These are phyloP conservation scores for Pleodorina starrii DNA, from an alignment of 139 green algal species.

Conservation along the genomic window DNA sequence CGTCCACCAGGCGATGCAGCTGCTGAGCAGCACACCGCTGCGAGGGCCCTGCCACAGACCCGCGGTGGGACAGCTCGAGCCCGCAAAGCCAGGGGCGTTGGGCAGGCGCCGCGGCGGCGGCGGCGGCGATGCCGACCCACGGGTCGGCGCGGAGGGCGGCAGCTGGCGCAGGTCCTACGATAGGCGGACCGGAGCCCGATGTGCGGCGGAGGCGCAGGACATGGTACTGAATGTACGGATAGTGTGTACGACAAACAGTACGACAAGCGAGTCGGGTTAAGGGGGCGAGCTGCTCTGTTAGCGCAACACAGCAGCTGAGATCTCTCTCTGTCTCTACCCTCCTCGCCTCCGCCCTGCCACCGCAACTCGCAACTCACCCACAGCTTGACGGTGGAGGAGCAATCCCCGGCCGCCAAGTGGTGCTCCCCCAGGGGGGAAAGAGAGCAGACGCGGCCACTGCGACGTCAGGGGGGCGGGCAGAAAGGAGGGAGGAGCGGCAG, in stretches of 20 bases:
- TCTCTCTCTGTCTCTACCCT: no score
- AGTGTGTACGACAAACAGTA: no score
- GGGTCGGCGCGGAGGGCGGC: not conserved
- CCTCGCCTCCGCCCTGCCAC: no score
- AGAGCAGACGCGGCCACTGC: constrained; percentile 43
- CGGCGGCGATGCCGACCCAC: no score
- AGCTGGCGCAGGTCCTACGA: constrained; percentile 36
- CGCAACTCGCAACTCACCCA: no score
- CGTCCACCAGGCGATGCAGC: constrained; percentile 57
- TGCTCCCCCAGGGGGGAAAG: not conserved
- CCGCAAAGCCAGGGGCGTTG: constrained; percentile 49
- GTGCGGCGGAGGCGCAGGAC: no score
- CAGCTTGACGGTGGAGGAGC: constrained; percentile 46
- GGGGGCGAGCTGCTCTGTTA: no score
- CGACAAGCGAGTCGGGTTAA: no score
- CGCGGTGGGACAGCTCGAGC: constrained; percentile 55
- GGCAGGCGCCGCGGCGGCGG: constrained; percentile 11
- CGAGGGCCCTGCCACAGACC: constrained; percentile 6
- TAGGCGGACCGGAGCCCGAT: no score
- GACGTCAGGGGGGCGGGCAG: not conserved
- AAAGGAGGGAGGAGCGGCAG: no score
- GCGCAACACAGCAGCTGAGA: no score
- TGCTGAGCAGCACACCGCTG: constrained; percentile 37
- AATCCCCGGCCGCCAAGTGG: constrained; percentile 33
- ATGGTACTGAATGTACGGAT: no score